Conservation (phyloP, 805 yeast genomes). For the Kazachstania africana region DNA sequence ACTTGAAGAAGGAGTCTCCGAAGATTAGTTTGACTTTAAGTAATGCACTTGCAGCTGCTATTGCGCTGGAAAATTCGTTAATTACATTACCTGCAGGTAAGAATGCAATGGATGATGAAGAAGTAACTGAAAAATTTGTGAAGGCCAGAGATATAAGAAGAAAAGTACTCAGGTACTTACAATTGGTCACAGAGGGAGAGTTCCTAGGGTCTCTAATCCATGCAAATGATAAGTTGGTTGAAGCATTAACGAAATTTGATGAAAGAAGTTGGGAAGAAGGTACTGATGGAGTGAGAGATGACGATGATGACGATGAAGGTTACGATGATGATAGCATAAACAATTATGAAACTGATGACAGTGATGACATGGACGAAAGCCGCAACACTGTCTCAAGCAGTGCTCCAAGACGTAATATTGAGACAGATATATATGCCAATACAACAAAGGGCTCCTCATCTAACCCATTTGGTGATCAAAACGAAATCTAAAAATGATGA, state of each 20-base stretch:
- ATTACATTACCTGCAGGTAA: conserved; percentile 34
- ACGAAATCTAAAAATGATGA: conserved; percentile 24
- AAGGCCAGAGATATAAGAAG: conserved; percentile 67
- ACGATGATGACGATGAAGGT: conserved; percentile 26
- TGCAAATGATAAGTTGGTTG: conserved; percentile 84
- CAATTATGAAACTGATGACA: conserved; percentile 8
- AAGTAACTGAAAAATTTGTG: conserved; percentile 56
- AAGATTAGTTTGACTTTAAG: conserved; percentile 58
- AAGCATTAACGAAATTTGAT: conserved; percentile 60
- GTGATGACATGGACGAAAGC: conserved; percentile 1
- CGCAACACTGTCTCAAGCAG: no score
- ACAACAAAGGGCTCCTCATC: background rate
- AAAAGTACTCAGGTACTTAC: conserved; percentile 69
- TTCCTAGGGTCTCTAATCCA: conserved; percentile 76
- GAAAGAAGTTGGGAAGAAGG: conserved; percentile 34
- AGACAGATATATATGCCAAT: no score
- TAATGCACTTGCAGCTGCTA: conserved; percentile 63
- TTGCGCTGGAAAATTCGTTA: conserved; percentile 53
- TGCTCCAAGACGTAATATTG: conserved; percentile 1
- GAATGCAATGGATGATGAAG: conserved; percentile 51
- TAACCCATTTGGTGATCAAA: conserved; percentile 44
- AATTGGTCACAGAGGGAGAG: conserved; percentile 74
- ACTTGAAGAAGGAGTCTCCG: conserved; percentile 61
- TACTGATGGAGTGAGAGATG: conserved; percentile 34
- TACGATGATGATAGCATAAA: conserved; percentile 29